Base-by-base conservation (phyloP, 2,329 filamentous ascomycete genomes). In the Cordyceps cateniannulata region DNA sequence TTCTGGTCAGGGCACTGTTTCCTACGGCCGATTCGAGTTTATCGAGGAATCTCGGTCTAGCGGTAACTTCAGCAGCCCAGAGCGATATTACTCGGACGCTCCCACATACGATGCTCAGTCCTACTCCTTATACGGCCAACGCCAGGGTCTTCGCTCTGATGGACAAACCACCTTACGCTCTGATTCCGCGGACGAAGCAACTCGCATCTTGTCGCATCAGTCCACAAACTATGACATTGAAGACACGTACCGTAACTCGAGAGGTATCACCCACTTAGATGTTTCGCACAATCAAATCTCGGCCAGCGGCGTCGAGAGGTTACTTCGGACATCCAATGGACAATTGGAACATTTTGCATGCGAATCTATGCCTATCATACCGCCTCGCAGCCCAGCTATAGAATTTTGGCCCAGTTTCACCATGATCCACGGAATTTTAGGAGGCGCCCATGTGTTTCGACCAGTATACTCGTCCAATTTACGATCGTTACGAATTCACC, bases 391-490 rank as follows among this genome's bases (percentile, higher is more conserved):
- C 32, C 22, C 57, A 6, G 20, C 54, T 20, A 22, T 35, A 16
- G 55, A 63, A 5, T 25, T 48, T 7, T 76, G 71, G 70, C 71
- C 72, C 0, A 68, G 63, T 20, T 64, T 65, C 2, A 62, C 74
- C 2, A 72, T 62, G 20, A 61, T 84, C 2, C 66, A 69, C 29
- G 82, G 81, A 18, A 69, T 81, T 8, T 65, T 81, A 10, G 78
- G 79, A 8, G 71, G 72, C 5, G 71, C 77, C 0, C 75, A 83
- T 65, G 64, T 81, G 9, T 78, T 84, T 59, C 76, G 83, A 0
- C 82, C 83, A 0, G 77, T 81, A 0, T 71, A 81, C 55, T 82
- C 81, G 1, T 78, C 80, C 1, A 82, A 82, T 63, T 72, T 87
- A 5, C 77, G 79, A 35, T 73, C 72, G 1, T 70, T 87, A 1